Evolutionary conservation across 768 basidiomycete genomes (phyloP).

Genomic region (Psilocybe subaeruginosa): DNA sequence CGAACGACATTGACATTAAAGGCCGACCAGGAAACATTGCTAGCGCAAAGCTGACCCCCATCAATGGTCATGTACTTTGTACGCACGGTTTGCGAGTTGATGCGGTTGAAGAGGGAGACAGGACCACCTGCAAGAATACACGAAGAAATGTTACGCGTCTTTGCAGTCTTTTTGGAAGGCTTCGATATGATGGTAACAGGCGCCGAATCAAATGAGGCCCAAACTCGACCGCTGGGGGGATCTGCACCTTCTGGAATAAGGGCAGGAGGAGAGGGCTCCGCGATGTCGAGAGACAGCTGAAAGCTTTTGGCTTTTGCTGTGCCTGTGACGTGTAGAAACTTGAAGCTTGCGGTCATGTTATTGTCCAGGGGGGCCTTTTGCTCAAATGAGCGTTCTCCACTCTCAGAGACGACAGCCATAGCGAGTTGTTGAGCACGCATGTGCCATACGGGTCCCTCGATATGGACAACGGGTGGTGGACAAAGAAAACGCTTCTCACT

Average conservation of each 20-base stretch:
- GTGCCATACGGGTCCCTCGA: constrained; percentile 87
- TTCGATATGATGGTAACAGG: constrained; percentile 96
- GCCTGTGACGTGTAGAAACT: constrained; percentile 87
- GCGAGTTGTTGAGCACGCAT: constrained; percentile 80
- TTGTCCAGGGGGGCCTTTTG: constrained; percentile 84
- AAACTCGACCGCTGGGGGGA: constrained; percentile 64
- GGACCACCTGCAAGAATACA: constrained; percentile 90
- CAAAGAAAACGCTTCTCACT: constrained; percentile 95
- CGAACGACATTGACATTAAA: constrained; percentile 92
- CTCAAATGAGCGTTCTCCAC: constrained; percentile 80
- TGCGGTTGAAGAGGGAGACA: constrained; percentile 92
- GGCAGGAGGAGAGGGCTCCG: constrained; percentile 67
- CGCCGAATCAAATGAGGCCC: constrained; percentile 92
- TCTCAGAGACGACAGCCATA: constrained; percentile 87
- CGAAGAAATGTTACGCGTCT: constrained; percentile 89
- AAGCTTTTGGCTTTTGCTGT: constrained; percentile 91
- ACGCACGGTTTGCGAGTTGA: constrained; percentile 95
- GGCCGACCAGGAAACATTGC: constrained; percentile 90
- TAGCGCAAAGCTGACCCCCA: constrained; percentile 80
- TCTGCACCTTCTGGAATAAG: constrained; percentile 48
- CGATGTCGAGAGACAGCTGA: constrained; percentile 82
- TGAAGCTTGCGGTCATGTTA: constrained; percentile 88
- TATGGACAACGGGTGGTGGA: constrained; percentile 91
- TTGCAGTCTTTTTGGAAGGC: constrained; percentile 96
- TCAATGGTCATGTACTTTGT: constrained; percentile 98